phyloP scores from a whole-genome alignment of 148 eudicot species.

The Chenopodium album region DNA sequence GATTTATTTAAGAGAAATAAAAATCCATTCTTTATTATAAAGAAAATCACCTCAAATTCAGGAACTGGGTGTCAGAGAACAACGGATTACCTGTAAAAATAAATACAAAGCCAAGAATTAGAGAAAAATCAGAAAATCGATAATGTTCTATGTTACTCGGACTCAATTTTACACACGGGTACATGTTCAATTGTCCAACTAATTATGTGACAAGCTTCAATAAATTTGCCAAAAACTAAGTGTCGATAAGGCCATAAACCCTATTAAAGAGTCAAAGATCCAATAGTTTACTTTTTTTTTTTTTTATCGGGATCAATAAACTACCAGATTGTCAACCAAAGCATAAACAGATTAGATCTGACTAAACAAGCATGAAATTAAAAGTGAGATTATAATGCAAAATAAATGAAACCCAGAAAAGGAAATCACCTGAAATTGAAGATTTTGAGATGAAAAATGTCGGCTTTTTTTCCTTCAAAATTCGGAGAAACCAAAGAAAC shows the following conservation, averaged over 20 bases:
- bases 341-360: not conserved
- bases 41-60: conserved; percentile 15
- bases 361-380: not conserved
- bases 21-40: conserved; percentile 1
- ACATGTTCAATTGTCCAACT: too few relatives aligned
- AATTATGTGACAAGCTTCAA: too few relatives aligned
- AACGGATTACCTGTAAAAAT: not conserved
- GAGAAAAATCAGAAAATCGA: not conserved
- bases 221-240: too few relatives aligned
- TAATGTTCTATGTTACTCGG: not conserved
- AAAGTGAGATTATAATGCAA: not conserved
- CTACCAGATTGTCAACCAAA: not conserved
- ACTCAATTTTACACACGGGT: too few relatives aligned
- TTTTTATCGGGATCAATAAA: too few relatives aligned
- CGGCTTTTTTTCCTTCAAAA: not conserved
- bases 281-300: not conserved
- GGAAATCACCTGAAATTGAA: conserved; percentile 18
- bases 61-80: conserved; percentile 12
- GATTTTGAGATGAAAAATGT: not conserved
- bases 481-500: conserved; percentile 21
- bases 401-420: conserved; percentile 9
- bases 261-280: too few relatives aligned
- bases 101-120: not conserved
- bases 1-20: not conserved
- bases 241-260: too few relatives aligned